A percentile compares a stretch with the other conserved stretches of the same genome.
These are phyloP conservation scores for Sinapis alba DNA, from an alignment of 441 rosid species.

Conservation along the genomic window DNA sequence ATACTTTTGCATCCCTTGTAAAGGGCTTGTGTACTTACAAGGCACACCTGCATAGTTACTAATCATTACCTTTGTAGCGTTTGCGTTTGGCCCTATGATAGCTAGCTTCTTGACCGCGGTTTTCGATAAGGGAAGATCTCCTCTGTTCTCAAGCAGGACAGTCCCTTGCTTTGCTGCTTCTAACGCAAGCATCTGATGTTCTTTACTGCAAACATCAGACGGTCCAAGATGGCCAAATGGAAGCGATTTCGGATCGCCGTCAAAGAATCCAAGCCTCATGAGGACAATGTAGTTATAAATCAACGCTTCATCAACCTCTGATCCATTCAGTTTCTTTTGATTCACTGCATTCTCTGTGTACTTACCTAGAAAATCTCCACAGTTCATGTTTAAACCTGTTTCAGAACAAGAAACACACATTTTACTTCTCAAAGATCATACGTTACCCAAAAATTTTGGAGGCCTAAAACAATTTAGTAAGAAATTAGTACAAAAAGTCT, in stretches of 20 bases:
- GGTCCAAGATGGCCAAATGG: conserved; percentile 44
- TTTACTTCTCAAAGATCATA: neutral
- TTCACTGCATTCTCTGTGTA: conserved; percentile 43
- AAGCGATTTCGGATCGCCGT: conserved; percentile 41
- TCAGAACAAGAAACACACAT: neutral
- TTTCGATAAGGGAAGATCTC: conserved; percentile 45
- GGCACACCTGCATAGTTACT: conserved; percentile 56
- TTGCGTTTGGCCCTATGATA: conserved; percentile 53
- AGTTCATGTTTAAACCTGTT: conserved; percentile 53
- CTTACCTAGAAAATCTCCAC: conserved; percentile 45
- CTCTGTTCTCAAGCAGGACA: conserved; percentile 50
- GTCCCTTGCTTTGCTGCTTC: conserved; percentile 63
- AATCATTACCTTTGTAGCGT: conserved; percentile 52
- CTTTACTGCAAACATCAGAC: conserved; percentile 44
- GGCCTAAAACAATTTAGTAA: neutral
- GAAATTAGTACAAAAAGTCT: too few relatives aligned
- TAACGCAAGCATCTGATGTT: conserved; percentile 46
- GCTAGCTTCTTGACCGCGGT: conserved; percentile 34
- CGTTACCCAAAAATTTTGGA: too few relatives aligned
- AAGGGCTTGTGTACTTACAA: conserved; percentile 40
- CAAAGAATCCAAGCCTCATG: conserved; percentile 61
- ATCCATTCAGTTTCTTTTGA: conserved; percentile 44
- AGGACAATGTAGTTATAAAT: conserved; percentile 47
- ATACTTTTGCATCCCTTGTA: conserved; percentile 39
- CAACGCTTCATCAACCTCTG: conserved; percentile 46